Conservation (phyloP, 2,329 filamentous ascomycete genomes). For the Apiospora arundinis region DNA sequence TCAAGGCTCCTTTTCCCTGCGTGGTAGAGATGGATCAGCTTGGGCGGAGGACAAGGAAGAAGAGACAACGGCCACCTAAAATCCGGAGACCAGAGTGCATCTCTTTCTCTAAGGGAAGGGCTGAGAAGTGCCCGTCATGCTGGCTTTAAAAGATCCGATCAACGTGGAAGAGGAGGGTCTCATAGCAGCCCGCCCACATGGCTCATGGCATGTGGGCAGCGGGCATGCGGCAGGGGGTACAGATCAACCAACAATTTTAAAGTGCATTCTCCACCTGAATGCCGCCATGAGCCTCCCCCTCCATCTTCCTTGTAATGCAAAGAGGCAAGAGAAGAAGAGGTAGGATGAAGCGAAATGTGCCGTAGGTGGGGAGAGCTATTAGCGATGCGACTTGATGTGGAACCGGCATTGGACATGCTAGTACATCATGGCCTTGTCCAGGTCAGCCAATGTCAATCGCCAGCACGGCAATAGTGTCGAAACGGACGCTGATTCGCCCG, state of each 20-base stretch:
- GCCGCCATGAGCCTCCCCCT: neutral
- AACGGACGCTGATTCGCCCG: slow-evolving; percentile 7
- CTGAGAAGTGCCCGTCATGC: neutral
- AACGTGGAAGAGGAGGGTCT: slow-evolving; percentile 7
- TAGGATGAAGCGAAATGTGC: too few relatives aligned
- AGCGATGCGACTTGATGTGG: neutral
- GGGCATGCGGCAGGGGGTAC: slow-evolving; percentile 10
- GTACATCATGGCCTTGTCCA: neutral
- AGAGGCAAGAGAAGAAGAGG: too few relatives aligned
- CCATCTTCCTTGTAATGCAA: neutral
- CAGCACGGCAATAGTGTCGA: neutral
- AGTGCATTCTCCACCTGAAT: slow-evolving; percentile 5
- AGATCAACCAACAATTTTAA: neutral
- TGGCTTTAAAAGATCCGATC: slow-evolving; percentile 17
- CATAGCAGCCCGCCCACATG: slow-evolving; percentile 11
- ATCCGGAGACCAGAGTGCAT: slow-evolving; percentile 3
- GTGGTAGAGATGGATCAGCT: neutral
- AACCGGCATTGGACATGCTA: neutral
- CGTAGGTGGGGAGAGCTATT: neutral
- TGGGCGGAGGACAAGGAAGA: neutral
- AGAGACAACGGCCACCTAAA: neutral
- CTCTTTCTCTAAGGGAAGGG: neutral
- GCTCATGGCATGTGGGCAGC: slow-evolving; percentile 12
- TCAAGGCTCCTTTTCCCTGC: neutral
- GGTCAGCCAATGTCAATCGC: neutral